Evolutionary conservation across 2,329 filamentous ascomycete genomes (phyloP), one percentile per base, ranked within the genome.

Genomic region (Aspergillus transmontanensis): DNA sequence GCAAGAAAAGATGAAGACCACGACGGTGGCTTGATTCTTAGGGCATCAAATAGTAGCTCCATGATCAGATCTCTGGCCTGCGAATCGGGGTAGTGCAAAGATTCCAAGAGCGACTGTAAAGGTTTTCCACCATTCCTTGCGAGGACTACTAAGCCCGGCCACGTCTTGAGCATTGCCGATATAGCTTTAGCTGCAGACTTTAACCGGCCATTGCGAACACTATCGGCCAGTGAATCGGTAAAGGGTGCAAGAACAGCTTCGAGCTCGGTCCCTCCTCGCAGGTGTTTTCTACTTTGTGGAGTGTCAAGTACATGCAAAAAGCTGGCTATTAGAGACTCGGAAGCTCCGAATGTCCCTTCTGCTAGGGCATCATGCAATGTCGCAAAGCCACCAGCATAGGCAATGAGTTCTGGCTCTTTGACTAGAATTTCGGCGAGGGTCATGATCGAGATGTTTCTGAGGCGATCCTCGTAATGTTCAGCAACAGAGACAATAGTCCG

Each of bases 1-100:
- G 96, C 95, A 54, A 99, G 85, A 75, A 97, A 99, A 0, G 94
- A 96, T 0, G 93, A 94, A 9, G 95, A 96, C 95, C 95, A 99
- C 10, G 93, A 89, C 50, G 95, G 89, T 63, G 94, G 90, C 70
- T 98, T 98, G 73, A 99, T 97, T 41, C 94, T 89, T 58, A 99
- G 80, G 23, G 89, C 85, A 70, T 90, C 88, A 70, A 96, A 97
- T 21, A 99, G 79, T 14, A 99, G 82, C 75, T 99, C 95, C 64
- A 99, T 84, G 21, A 97, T 88, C 0, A 94, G 90, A 73, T 96
- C 93, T 56, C 87, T 81, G 10, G 87, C 83, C 62, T 83, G 78
- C 1, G 83, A 76, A 45, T 84, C 83, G 2, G 84, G 82, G 61
- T 89, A 87, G 65, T 88, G 85, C 26, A 90, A 78, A 0, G 88